A percentile compares a stretch with the other conserved stretches of the same genome.
These are phyloP conservation scores for Aspergillus quadrilineatus DNA, from an alignment of 2,329 filamentous ascomycete genomes.

Conservation along the genomic window DNA sequence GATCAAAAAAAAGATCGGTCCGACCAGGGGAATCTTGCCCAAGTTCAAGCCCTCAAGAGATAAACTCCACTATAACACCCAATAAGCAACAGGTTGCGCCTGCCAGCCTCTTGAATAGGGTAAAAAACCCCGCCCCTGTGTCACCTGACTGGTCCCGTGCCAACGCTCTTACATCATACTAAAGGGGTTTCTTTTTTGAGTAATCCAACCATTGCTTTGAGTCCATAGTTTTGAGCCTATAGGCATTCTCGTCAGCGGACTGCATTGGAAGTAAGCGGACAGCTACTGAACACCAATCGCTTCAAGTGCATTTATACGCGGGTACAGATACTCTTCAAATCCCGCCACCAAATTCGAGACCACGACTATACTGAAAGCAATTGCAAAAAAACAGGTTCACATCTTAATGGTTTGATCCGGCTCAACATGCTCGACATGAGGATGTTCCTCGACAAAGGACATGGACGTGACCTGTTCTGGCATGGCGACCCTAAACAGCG, in stretches of 20 bases:
- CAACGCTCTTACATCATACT: background rate
- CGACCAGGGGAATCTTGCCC: slow-evolving; percentile 8
- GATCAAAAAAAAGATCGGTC: background rate
- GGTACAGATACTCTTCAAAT: no score
- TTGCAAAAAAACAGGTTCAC: background rate
- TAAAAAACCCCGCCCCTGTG: slow-evolving; percentile 1
- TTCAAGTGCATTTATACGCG: no score
- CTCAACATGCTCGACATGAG: background rate
- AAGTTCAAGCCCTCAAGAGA: background rate
- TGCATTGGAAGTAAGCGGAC: no score
- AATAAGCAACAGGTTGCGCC: background rate
- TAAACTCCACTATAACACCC: background rate
- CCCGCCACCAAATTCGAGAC: no score
- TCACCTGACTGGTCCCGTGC: background rate
- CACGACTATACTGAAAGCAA: no score
- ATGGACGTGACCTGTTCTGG: background rate
- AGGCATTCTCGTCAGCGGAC: no score
- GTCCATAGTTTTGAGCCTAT: no score
- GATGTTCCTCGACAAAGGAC: background rate
- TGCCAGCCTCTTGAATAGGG: background rate
- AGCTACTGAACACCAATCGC: no score
- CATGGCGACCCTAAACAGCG: background rate
- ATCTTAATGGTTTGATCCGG: background rate
- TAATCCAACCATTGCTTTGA: no score
- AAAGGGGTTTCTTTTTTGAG: background rate